Base-by-base conservation (phyloP, 2,329 filamentous ascomycete genomes). In the Aspergillus japonicus region DNA sequence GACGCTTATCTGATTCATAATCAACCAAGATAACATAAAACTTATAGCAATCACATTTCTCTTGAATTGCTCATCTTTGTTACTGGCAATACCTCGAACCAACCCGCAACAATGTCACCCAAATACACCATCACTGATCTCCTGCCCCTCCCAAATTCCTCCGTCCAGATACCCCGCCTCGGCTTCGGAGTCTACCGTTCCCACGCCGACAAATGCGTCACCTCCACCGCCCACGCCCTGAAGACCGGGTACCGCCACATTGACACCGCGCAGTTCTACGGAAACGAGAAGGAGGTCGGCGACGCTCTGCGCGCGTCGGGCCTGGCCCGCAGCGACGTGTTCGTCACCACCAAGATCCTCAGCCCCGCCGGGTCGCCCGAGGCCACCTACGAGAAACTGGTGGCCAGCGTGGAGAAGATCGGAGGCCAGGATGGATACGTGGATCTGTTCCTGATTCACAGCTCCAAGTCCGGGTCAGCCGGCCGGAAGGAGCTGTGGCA, bases 161-260 rank as follows among this genome's bases (percentile, higher is more conserved):
- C 72, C 35, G 73, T 81, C 64, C 76, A 76, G 57, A 88, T 91
- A 19, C 89, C 89, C 24, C 81, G 81, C 29, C 81, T 92, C 10
- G 89, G 89, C 12, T 90, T 91, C 68, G 89, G 89, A 53, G 87
- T 91, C 61, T 92, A 89, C 75, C 83, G 82, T 61, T 85, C 87
- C 5, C 80, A 80, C 2, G 71, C 78, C 42, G 70, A 81, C 47
- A 78, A 80, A 62, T 89, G 87, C 72, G 78, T 82, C 10, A 71
- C 80, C 35, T 87, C 88, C 1, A 86, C 84, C 64, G 76, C 85
- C 3, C 78, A 79, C 49, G 89, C 87, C 0, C 66, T 84, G 26
- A 72, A 81, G 58, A 70, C 73, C 0, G 82, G 82, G 16, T 84
- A 84, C 71, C 73, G 81, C 19, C 82, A 84, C 69, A 83, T 85